These are phyloP conservation scores for Acanthamoeba culbertsoni DNA, from an alignment of 208 protist genomes.

Conservation along the genomic window DNA sequence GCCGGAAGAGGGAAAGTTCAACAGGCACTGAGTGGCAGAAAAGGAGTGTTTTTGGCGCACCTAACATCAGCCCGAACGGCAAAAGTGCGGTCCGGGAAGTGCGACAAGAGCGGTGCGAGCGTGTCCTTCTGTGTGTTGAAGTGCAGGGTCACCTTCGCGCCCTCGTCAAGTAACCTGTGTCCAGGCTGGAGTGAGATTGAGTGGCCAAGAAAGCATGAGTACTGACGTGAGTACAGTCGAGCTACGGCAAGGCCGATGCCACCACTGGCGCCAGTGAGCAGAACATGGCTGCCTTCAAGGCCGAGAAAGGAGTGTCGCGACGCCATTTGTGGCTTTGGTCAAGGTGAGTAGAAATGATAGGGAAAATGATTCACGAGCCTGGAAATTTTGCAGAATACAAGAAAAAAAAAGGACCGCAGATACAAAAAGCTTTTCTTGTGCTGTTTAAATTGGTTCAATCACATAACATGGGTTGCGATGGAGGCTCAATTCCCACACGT, in stretches of 20 bases:
- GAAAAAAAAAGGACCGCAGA: neutral
- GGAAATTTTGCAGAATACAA: too few species aligned
- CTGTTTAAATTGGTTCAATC: too few species aligned
- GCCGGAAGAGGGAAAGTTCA: neutral
- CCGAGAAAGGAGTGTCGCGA: too few species aligned
- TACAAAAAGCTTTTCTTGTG: too few species aligned
- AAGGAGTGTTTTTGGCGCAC: neutral
- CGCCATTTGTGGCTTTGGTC: too few species aligned
- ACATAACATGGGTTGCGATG: constrained; percentile 10
- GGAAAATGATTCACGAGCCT: too few species aligned
- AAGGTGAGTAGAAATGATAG: too few species aligned
- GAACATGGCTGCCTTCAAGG: neutral
- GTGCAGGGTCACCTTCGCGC: constrained; percentile 40
- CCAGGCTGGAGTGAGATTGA: neutral
- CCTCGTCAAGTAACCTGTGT: constrained; percentile 19
- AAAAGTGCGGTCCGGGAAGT: neutral
- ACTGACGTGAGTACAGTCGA: neutral
- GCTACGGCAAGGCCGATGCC: neutral
- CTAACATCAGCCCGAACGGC: neutral
- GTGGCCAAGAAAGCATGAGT: neutral
- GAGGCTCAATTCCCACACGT: constrained; percentile 26
- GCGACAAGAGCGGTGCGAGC: neutral
- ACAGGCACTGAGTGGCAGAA: too few species aligned
- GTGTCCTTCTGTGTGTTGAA: constrained; percentile 28
- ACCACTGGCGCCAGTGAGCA: constrained; percentile 20